Conservation (phyloP, 176 grass and related monocot species). For the Cymbopogon citratus region DNA sequence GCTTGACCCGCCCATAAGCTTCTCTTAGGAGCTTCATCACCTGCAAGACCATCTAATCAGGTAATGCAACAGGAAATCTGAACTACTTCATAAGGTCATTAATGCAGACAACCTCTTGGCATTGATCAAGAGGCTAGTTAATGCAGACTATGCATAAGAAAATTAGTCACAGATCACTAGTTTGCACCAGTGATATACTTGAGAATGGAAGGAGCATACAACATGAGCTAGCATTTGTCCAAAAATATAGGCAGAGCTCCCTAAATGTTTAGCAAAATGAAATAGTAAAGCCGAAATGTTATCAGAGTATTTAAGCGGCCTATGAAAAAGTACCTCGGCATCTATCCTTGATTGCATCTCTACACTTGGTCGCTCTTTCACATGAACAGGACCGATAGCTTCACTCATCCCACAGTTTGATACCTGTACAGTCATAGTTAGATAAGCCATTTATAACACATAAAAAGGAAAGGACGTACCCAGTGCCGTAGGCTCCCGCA, state of each 20-base stretch:
- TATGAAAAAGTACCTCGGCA: conserved; percentile 59
- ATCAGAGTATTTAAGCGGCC: neutral
- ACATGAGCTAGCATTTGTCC: neutral
- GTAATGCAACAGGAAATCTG: conserved; percentile 5
- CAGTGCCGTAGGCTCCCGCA: too few species aligned
- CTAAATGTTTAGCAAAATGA: conserved; percentile 1
- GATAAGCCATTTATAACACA: conserved; percentile 1
- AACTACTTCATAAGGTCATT: neutral
- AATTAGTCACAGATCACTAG: neutral
- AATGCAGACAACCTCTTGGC: neutral
- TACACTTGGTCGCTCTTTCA: conserved; percentile 75
- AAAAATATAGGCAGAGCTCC: neutral
- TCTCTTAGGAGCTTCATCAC: conserved; percentile 91
- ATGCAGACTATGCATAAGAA: conserved; percentile 3
- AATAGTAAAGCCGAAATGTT: neutral
- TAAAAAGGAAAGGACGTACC: too few species aligned
- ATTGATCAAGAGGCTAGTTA: neutral
- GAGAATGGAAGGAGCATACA: neutral
- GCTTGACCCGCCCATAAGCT: conserved; percentile 85
- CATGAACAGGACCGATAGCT: conserved; percentile 83
- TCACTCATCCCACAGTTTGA: conserved; percentile 98
- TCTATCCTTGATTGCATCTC: conserved; percentile 99
- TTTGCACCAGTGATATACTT: conserved; percentile 4
- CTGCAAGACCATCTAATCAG: conserved; percentile 41
- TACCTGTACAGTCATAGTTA: conserved; percentile 46